These are phyloP conservation scores for Metschnikowia chrysomelidarum DNA, from an alignment of 805 yeast species.

Conservation along the genomic window DNA sequence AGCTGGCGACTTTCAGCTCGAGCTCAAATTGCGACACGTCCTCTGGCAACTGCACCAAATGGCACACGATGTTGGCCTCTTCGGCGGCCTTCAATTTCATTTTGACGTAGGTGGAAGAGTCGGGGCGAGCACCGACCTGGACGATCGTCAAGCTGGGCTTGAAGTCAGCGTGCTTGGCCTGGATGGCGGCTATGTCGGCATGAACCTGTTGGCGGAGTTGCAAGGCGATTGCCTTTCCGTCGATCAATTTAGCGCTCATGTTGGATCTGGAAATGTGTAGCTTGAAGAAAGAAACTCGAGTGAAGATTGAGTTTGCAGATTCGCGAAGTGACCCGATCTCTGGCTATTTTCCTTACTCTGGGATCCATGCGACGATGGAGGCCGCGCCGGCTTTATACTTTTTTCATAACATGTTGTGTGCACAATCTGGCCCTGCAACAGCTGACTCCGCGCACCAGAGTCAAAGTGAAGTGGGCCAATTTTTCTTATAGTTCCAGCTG, in stretches of 20 bases:
- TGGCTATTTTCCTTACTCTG: background rate
- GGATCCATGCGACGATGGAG: background rate
- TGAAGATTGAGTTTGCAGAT: background rate
- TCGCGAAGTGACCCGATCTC: background rate
- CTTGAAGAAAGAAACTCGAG: background rate
- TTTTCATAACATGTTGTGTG: no score
- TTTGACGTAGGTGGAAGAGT: slow-evolving; percentile 76
- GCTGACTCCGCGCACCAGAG: slow-evolving; percentile 6
- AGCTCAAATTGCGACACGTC: slow-evolving; percentile 54
- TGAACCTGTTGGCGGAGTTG: slow-evolving; percentile 38
- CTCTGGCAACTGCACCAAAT: slow-evolving; percentile 58
- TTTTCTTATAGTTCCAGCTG: background rate
- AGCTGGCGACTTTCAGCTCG: slow-evolving; percentile 48
- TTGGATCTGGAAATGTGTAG: background rate
- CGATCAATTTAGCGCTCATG: slow-evolving; percentile 39
- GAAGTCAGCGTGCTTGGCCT: slow-evolving; percentile 50
- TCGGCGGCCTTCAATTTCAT: slow-evolving; percentile 78
- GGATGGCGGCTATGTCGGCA: slow-evolving; percentile 39
- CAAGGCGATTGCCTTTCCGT: slow-evolving; percentile 45
- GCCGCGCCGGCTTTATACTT: slow-evolving; percentile 1
- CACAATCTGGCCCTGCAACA: no score
- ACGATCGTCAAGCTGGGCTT: slow-evolving; percentile 65
- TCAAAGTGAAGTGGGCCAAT: no score
- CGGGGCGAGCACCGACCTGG: slow-evolving; percentile 77
- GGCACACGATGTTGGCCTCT: slow-evolving; percentile 65